Conservation (phyloP, 2,329 filamentous ascomycete genomes). For the Camptophora hylomeconis region DNA sequence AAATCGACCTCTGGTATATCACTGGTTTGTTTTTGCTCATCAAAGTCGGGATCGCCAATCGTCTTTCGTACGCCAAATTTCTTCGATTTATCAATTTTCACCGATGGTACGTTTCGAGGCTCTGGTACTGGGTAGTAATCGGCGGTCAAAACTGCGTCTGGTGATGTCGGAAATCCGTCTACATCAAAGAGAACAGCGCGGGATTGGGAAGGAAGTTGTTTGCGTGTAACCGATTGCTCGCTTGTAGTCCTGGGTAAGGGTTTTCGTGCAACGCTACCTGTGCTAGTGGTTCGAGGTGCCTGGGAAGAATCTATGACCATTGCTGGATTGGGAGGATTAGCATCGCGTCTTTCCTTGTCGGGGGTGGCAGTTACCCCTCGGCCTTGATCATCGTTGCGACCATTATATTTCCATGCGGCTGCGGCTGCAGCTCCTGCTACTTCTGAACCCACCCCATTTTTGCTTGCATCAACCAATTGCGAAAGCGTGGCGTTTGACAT, state of each 20-base stretch:
- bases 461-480: conserved; percentile 62
- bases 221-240: conserved; percentile 34
- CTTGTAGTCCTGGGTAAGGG: conserved; percentile 25
- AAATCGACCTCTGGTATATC: conserved; percentile 67
- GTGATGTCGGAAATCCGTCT: too few relatives aligned
- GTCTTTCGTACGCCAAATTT: conserved; percentile 69
- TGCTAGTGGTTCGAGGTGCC: conserved; percentile 1
- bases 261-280: conserved; percentile 4
- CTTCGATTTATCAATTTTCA: too few relatives aligned
- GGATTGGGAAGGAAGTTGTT: conserved; percentile 22
- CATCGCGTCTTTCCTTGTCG: conserved; percentile 11
- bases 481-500: conserved; percentile 71
- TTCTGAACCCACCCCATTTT: conserved; percentile 26
- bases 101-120: too few relatives aligned
- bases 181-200: too few relatives aligned
- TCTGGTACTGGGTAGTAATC: too few relatives aligned
- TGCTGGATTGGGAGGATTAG: conserved; percentile 21
- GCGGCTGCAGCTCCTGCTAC: conserved; percentile 27
- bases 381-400: conserved; percentile 22
- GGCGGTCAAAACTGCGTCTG: too few relatives aligned
- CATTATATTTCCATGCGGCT: conserved; percentile 25
- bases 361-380: conserved; percentile 27
- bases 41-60: conserved; percentile 37
- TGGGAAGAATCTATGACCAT: conserved; percentile 19
- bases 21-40: conserved; percentile 21